Percentiles rank a stretch among this genome's conserved stretches.
Conservation (phyloP, 164 flowering plant species). For the Nelumbo lutea region DNA sequence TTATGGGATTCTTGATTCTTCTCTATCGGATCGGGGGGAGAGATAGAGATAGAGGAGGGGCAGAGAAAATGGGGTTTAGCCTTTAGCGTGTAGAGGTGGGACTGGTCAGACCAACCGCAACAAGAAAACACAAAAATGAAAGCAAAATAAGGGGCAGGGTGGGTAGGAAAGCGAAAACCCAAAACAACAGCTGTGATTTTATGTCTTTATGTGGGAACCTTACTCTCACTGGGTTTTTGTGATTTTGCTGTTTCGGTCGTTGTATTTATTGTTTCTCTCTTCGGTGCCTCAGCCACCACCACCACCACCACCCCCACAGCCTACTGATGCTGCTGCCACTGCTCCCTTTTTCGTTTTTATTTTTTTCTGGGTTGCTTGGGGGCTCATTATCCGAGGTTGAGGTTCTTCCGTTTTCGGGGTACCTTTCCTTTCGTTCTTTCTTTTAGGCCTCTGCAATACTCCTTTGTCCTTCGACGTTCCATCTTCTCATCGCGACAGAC, state of each 20-base stretch:
- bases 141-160: background rate
- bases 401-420: conserved; percentile 22
- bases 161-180: conserved; percentile 7
- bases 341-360: background rate
- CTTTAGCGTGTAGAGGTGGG: conserved; percentile 28
- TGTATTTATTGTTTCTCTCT: background rate
- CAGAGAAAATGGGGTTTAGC: background rate
- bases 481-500: conserved; percentile 1
- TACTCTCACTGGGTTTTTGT: conserved; percentile 1
- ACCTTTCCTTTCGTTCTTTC: conserved; percentile 12
- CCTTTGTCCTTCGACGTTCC: conserved; percentile 27
- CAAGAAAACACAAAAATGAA: conserved; percentile 5
- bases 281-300: too few species aligned
- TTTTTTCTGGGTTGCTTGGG: conserved; percentile 1
- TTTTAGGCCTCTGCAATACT: conserved; percentile 11
- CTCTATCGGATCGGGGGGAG: background rate
- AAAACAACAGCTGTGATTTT: conserved; percentile 14
- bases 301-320: too few species aligned
- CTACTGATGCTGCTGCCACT: background rate
- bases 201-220: conserved; percentile 7
- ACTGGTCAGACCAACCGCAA: conserved; percentile 9
- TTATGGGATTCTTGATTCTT: too few species aligned
- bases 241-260: conserved; percentile 8
- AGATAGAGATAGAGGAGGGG: background rate
- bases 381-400: conserved; percentile 37